These are phyloP conservation scores for Betula pendula DNA, from an alignment of 306 rosid species.

Conservation along the genomic window DNA sequence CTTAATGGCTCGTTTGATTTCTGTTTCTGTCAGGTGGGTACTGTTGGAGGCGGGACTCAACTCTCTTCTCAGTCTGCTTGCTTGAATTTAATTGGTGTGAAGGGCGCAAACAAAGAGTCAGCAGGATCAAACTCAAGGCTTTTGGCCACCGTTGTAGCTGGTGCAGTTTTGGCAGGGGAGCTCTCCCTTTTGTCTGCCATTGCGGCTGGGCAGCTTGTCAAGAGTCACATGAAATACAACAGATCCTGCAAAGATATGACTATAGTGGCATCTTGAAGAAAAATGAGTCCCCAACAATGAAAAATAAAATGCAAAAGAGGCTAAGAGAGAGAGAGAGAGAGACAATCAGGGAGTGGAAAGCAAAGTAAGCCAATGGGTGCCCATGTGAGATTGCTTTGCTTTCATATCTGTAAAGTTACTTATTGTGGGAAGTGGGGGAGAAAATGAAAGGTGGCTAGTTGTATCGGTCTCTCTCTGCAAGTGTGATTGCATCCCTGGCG, in stretches of 20 bases:
- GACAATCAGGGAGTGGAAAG: background rate
- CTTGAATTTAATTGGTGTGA: conserved; percentile 71
- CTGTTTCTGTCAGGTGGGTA: conserved; percentile 49
- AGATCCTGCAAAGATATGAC: conserved; percentile 56
- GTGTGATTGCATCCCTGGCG: background rate
- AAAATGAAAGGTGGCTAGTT: background rate
- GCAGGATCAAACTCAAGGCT: conserved; percentile 64
- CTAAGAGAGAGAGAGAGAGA: background rate
- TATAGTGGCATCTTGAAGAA: conserved; percentile 29
- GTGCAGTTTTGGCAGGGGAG: conserved; percentile 69
- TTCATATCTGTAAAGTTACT: background rate
- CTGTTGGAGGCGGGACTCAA: conserved; percentile 80
- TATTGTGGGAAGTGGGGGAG: background rate
- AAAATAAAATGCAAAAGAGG: background rate
- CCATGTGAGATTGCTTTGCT: conserved; percentile 17
- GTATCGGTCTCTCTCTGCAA: background rate
- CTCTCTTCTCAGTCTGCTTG: conserved; percentile 76
- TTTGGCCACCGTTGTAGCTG: conserved; percentile 60
- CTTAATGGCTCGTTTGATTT: background rate
- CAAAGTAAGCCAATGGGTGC: conserved; percentile 3
- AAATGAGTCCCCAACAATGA: conserved; percentile 4
- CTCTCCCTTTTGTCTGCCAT: conserved; percentile 72
- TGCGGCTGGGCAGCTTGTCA: conserved; percentile 75
- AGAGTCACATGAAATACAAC: conserved; percentile 80
- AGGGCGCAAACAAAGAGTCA: conserved; percentile 58